These are phyloP conservation scores for Zygosaccharomyces bisporus DNA, from an alignment of 805 yeast genomes.

Conservation along the genomic window DNA sequence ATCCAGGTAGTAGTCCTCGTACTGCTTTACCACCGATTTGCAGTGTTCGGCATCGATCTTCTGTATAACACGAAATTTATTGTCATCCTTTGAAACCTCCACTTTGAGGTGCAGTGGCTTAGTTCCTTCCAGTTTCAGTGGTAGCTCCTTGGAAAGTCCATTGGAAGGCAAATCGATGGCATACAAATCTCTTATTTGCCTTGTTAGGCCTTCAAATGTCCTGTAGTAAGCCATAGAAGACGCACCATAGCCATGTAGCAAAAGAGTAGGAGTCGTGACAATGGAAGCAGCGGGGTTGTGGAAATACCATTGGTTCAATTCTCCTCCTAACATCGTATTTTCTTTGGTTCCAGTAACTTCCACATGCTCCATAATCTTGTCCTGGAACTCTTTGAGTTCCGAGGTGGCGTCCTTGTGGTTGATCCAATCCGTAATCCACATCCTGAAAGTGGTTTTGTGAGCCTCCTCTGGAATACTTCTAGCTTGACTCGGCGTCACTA, in stretches of 20 bases:
- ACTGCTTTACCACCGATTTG: conserved; percentile 31
- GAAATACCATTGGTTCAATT: conserved; percentile 35
- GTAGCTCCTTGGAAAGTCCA: conserved; percentile 59
- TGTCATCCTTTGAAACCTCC: conserved; percentile 35
- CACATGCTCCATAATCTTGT: conserved; percentile 22
- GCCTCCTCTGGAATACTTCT: neutral
- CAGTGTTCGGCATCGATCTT: conserved; percentile 19
- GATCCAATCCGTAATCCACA: conserved; percentile 12
- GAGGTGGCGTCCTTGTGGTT: conserved; percentile 8
- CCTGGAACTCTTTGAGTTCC: conserved; percentile 23
- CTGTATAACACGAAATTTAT: conserved; percentile 20
- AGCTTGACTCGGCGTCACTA: neutral
- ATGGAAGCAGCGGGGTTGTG: conserved; percentile 22
- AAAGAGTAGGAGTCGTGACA: conserved; percentile 40
- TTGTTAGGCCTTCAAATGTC: conserved; percentile 54
- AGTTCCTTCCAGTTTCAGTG: conserved; percentile 12
- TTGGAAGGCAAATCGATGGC: conserved; percentile 70
- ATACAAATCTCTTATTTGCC: conserved; percentile 52
- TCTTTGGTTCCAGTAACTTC: conserved; percentile 16
- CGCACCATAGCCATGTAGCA: conserved; percentile 93
- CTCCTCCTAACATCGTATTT: conserved; percentile 22
- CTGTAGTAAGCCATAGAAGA: conserved; percentile 77
- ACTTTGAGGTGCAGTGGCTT: conserved; percentile 18
- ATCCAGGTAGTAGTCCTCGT: conserved; percentile 54
- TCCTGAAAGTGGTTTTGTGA: neutral